Conservation (phyloP, 2,329 filamentous ascomycete genomes). For the Penicillium nordicum region DNA sequence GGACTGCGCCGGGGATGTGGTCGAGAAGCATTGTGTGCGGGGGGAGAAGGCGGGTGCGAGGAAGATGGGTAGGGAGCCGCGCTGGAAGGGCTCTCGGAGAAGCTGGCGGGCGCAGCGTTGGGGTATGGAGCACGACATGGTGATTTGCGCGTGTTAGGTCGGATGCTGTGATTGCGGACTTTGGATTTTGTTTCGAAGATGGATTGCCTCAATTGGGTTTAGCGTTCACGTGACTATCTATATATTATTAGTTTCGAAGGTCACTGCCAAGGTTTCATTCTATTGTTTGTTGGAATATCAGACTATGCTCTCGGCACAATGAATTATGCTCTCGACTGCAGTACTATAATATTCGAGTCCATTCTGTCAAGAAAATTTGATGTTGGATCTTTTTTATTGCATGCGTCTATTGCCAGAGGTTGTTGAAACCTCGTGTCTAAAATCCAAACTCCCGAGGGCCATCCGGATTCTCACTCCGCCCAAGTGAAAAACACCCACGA, state of each 20-base stretch:
- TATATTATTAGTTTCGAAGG: background rate
- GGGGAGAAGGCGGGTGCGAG: constrained; percentile 66
- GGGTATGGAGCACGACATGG: constrained; percentile 64
- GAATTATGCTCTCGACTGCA: background rate
- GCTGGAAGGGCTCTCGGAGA: constrained; percentile 45
- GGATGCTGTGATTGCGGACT: constrained; percentile 21
- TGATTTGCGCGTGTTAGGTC: constrained; percentile 24
- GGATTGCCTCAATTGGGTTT: constrained; percentile 16
- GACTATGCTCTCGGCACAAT: too few species aligned
- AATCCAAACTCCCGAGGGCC: background rate
- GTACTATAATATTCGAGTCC: too few species aligned
- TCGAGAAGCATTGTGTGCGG: constrained; percentile 63
- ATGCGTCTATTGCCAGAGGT: background rate
- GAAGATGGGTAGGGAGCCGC: constrained; percentile 64
- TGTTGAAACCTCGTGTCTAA: background rate
- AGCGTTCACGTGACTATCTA: constrained; percentile 19
- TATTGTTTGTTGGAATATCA: background rate
- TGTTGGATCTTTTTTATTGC: background rate
- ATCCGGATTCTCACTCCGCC: background rate
- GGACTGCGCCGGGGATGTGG: constrained; percentile 63
- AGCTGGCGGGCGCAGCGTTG: constrained; percentile 59
- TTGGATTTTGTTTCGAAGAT: constrained; percentile 35
- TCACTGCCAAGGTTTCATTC: background rate
- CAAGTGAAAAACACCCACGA: background rate
- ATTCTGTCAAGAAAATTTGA: too few species aligned